Evolutionary conservation across 2,329 filamentous ascomycete species (phyloP).

Genomic region (Alternaria consortialis): DNA sequence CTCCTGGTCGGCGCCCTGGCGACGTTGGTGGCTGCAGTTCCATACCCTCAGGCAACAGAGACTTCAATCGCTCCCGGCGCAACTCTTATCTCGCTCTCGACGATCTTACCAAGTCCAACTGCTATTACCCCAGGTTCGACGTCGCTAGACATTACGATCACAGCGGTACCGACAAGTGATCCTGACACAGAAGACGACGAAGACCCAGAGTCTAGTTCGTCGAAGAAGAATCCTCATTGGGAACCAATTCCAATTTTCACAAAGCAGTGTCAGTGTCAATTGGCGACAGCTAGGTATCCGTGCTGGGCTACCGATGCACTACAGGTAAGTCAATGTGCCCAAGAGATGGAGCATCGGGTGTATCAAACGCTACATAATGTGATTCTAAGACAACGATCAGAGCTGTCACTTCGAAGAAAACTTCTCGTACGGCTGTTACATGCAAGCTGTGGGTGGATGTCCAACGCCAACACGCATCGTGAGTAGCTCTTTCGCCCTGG

Average conservation of each 20-base stretch:
- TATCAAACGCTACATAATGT: neutral
- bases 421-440: constrained; percentile 43
- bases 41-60: constrained; percentile 19
- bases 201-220: constrained; percentile 5
- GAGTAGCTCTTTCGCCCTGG: constrained; percentile 11
- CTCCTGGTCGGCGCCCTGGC: constrained; percentile 16
- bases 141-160: constrained; percentile 36
- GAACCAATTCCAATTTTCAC: constrained; percentile 64
- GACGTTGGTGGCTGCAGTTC: constrained; percentile 17
- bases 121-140: constrained; percentile 22
- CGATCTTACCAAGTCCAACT: constrained; percentile 25
- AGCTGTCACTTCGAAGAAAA: constrained; percentile 43
- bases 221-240: constrained; percentile 61
- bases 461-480: constrained; percentile 39
- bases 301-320: constrained; percentile 44
- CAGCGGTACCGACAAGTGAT: constrained; percentile 12
- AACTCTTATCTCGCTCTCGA: constrained; percentile 11
- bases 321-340: constrained; percentile 28
- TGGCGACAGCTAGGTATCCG: constrained; percentile 35
- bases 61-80: constrained; percentile 6
- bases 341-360: neutral
- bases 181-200: constrained; percentile 16
- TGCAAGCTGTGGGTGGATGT: constrained; percentile 37
- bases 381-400: constrained; percentile 22
- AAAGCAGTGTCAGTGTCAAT: constrained; percentile 56